Base-by-base conservation (phyloP, 2,329 filamentous ascomycete species). In the Lachnellula cervina region DNA sequence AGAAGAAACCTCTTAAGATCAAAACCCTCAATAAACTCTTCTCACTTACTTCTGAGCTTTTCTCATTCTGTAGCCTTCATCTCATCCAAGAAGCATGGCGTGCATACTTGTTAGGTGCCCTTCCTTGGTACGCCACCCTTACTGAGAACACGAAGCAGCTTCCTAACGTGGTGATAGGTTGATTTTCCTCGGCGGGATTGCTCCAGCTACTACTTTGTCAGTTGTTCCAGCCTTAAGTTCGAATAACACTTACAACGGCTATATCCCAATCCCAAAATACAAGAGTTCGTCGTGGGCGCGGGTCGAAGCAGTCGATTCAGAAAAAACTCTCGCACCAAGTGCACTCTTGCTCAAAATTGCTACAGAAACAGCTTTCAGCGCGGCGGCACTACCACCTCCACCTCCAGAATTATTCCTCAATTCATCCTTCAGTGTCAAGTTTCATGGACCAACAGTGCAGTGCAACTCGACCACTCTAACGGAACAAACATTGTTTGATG, bases 11-110 rank as follows among this genome's bases (percentile, higher is more conserved):
- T 14, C 57, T 59, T 14, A 38, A 48, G 2, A 46, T 64, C 40
- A 51, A 47, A 16, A 57, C 48, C 14, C n/a, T 64, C 2, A 59
- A 64, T 47, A 58, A 52, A 19, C 14, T 64, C 2, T 64, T 63
- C 40, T 17, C 56, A 13, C 28, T 59, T 4, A 59, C 59, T 2
- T 50, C 60, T 32, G 8, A 32, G 28, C 28, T 32, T 13, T 51
- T 58, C 47, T 56, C 56, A 3, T 45, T 32, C 28, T 32, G 28
- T 32, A 13, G 55, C 44, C 11, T 51, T 63, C 21, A 34, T 60
- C 2, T 47, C 34, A n/a, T 42, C 60, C 4, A 5, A 55, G 1
- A 52, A 34, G 38, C 14, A 52, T 35, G 60, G 25, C 9, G 57
- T 40, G 48, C 49, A 9, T 25, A 42, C 5, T 19, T 52, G 16